phyloP scores from a whole-genome alignment of 441 rosid genomes.

The Pelargonium citronellum region DNA sequence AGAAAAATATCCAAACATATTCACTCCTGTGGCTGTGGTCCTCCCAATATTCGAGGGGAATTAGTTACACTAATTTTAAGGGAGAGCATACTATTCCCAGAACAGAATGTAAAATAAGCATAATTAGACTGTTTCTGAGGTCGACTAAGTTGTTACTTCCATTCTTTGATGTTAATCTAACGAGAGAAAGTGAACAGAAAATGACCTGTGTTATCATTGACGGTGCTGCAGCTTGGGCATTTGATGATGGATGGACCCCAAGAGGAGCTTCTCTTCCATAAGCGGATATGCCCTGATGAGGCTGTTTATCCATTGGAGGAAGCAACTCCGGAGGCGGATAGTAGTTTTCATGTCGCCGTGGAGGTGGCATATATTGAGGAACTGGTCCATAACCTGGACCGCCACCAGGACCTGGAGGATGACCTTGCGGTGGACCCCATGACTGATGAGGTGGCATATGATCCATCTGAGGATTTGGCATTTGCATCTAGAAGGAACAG shows the following conservation, averaged over 20 bases:
- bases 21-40: too few species aligned
- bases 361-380: slow-evolving; percentile 26
- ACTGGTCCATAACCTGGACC: slow-evolving; percentile 22
- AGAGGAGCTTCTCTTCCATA: slow-evolving; percentile 29
- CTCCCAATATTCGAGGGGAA: too few species aligned
- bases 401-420: slow-evolving; percentile 19
- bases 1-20: too few species aligned
- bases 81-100: too few species aligned
- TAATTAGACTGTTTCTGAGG: too few species aligned
- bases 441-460: slow-evolving; percentile 24
- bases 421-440: slow-evolving; percentile 27
- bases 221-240: slow-evolving; percentile 19
- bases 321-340: slow-evolving; percentile 27
- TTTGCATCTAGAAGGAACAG: slow-evolving; percentile 25
- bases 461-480: slow-evolving; percentile 18
- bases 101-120: too few species aligned
- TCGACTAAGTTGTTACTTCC: too few species aligned
- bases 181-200: not conserved
- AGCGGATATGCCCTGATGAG: slow-evolving; percentile 24
- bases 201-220: slow-evolving; percentile 27
- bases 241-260: slow-evolving; percentile 20
- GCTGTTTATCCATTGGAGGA: slow-evolving; percentile 21
- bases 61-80: too few species aligned
- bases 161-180: too few species aligned
- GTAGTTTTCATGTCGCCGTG: slow-evolving; percentile 25